Evolutionary conservation across 306 rosid species (phyloP), one percentile per base, ranked within the genome.

Genomic region (Trichosanthes truncata): DNA sequence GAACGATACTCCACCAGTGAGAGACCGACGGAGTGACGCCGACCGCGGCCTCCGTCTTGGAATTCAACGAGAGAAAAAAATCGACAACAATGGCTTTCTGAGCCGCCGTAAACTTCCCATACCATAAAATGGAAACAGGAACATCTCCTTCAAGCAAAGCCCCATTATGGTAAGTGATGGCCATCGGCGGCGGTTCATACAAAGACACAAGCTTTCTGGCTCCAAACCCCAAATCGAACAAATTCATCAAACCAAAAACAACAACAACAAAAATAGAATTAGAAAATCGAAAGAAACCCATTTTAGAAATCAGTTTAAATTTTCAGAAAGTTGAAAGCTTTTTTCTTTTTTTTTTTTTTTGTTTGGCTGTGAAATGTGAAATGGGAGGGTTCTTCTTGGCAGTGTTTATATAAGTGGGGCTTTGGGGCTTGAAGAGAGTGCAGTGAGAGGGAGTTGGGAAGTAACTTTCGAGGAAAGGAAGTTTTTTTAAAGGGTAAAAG

Each of bases 1-100:
- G 82, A 38, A 84, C 26, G 14, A 60, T 79, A 36, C 5, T 68
- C 89, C 89, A 86, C 89, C 87, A 86, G 3, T 12, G 46, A 7
- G 80, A 76, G 11, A 84, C 85, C 0, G 49, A 9, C 0, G 36
- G 68, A 15, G 38, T 20, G 36, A 1, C 12, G 0, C 17, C 9
- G 26, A 1, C 17, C 10, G 2, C 4, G 4, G 20, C 7, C 7
- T 41, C 43, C 0, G 4, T 17, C 11, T 31, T 2, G 0, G 76
- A 45, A 12, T 51, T 74, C 3, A 86, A 83, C 9, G 85, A 86
- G 31, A 69, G 78, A 63, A 86, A 25, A 25, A 86, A 86, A 52
- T 86, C 85, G 0, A 68, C 40, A 12, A 84, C 41, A 18, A 79
- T 49, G 68, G 87, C 72, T 66, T 80, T 79, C 38, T 84, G 87